Conservation (phyloP, 176 grass and related monocot genomes). For the Saccharum officinarum region DNA sequence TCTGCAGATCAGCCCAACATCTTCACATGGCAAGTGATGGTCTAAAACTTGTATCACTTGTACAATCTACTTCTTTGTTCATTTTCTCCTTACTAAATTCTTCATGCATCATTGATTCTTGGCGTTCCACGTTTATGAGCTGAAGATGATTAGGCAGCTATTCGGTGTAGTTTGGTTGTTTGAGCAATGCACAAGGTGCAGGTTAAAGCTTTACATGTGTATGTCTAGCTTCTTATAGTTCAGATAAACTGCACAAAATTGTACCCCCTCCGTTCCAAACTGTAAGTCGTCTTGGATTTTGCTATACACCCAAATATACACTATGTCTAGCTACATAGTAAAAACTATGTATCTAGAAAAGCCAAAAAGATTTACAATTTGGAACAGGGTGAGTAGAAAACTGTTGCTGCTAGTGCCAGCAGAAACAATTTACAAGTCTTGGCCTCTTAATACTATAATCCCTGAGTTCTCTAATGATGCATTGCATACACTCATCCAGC, state of each 20-base stretch:
- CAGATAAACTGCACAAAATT: neutral
- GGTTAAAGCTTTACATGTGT: neutral
- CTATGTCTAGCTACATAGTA: neutral
- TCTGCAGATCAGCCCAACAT: conserved; percentile 13
- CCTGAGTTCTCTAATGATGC: neutral
- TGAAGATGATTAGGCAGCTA: neutral
- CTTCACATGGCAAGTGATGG: conserved; percentile 55
- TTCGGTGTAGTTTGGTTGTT: conserved; percentile 11
- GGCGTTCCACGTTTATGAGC: neutral
- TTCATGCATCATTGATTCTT: neutral
- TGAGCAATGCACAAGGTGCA: neutral
- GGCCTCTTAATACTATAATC: neutral
- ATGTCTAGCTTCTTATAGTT: neutral
- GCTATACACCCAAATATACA: neutral
- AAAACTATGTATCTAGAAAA: neutral
- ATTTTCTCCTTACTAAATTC: neutral
- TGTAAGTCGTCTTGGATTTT: neutral
- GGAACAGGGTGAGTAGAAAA: neutral
- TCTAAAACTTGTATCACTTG: neutral
- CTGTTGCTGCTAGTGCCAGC: neutral
- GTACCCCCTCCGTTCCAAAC: neutral
- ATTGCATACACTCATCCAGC: neutral
- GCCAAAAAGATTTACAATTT: neutral
- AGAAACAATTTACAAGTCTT: neutral
- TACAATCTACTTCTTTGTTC: neutral